A percentile compares a stretch with the other conserved stretches of the same genome.
Conservation (phyloP, 768 basidiomycete species). For the Phanerodontia chrysosporium region DNA sequence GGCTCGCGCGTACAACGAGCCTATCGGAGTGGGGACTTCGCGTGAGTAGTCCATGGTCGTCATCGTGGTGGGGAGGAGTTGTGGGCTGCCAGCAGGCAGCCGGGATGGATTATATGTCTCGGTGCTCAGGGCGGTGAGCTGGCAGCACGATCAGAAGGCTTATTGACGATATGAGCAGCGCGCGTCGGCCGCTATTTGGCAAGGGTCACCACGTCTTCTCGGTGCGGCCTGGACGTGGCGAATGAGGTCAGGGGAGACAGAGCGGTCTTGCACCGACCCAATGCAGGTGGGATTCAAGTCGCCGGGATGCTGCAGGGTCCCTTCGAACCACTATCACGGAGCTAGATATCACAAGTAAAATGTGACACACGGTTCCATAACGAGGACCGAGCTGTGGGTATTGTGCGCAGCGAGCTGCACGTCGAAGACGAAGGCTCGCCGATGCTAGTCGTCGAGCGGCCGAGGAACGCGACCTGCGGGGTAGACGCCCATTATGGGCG, state of each 20-base stretch:
- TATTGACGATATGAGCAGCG: not conserved
- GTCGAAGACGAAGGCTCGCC: too few relatives aligned
- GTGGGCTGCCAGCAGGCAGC: not conserved
- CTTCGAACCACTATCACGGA: too few relatives aligned
- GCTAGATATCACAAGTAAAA: too few relatives aligned
- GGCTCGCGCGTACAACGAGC: constrained; percentile 38
- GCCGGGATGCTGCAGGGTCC: too few relatives aligned
- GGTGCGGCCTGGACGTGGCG: not conserved
- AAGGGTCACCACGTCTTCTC: not conserved
- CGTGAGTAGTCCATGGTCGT: constrained; percentile 11
- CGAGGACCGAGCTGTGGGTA: too few relatives aligned
- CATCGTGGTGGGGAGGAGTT: not conserved
- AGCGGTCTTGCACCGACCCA: too few relatives aligned
- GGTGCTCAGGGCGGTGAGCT: not conserved
- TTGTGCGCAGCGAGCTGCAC: too few relatives aligned
- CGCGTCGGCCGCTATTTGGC: not conserved
- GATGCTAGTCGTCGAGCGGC: too few relatives aligned
- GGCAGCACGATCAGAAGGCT: not conserved
- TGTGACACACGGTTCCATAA: too few relatives aligned
- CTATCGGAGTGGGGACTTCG: constrained; percentile 48
- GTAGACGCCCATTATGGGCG: too few relatives aligned
- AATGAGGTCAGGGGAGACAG: not conserved
- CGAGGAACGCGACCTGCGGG: too few relatives aligned
- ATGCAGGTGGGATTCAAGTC: too few relatives aligned
- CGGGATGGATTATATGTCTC: not conserved